Evolutionary conservation across 2,329 filamentous ascomycete genomes (phyloP), one percentile per base, ranked within the genome.

Genomic region (Colletotrichum scovillei): DNA sequence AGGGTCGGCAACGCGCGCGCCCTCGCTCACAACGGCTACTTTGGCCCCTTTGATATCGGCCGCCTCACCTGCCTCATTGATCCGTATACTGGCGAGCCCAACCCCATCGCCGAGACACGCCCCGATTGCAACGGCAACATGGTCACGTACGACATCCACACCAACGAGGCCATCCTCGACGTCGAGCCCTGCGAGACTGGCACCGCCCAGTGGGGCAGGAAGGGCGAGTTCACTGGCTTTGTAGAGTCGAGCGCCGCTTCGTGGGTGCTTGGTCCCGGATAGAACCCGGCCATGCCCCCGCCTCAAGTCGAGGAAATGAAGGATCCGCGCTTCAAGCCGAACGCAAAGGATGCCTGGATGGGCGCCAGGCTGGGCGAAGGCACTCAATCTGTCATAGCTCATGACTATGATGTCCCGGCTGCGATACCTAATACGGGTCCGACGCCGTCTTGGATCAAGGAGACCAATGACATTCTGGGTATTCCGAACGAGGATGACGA

Each of bases 201-300:
- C 5, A 16, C 14, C 28, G 46, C 65, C 8, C 26, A 30, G 35
- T 69, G 58, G 58, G 69, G 69, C 7, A 57, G 7, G 6, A 69
- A 59, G 30, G 69, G 69, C 16, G 69, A 72, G 42, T 72, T 72
- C 30, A n/a, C 26, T 9, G 65, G 69, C n/a, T 69, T 72, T 22
- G 26, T 16, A 12, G 66, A 55, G 12, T 67, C 60, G 16, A 32
- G 14, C 14, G 30, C 58, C 3, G 65, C 69, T 42, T 30, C 69
- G 7, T 52, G 42, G 49, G n/a, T 72, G 4, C 32, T 30, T 16
- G 66, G 69, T 38, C 24, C 69, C 52, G 67, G 38, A 32, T 72
- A 64, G 69, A 69, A 46, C n/a, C 42, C 67, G 66, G 38, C n/a
- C 16, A 64, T 53, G 42, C 58, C 38, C 11, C n/a, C 38, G 38